Evolutionary conservation across 306 rosid species (phyloP).

Genomic region (Hippophae gyantsensis): DNA sequence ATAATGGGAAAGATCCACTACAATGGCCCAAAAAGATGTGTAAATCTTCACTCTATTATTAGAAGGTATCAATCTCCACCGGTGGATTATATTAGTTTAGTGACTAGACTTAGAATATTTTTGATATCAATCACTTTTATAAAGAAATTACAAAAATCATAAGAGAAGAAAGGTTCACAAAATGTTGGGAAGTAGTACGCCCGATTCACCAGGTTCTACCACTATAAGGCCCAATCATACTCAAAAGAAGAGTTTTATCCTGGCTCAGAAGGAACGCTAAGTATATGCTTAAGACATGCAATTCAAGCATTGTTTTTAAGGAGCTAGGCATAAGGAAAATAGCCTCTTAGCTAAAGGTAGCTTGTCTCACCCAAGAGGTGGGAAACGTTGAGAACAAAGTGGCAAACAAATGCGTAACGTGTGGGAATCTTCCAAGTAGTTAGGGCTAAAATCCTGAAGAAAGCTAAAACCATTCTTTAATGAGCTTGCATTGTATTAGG

Average conservation of each 20-base stretch:
- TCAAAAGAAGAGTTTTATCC: constrained; percentile 5
- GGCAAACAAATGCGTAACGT: constrained; percentile 1
- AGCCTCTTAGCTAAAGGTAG: neutral
- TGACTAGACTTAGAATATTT: too few relatives aligned
- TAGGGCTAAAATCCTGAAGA: neutral
- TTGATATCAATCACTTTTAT: too few relatives aligned
- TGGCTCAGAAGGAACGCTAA: constrained; percentile 2
- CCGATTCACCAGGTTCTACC: neutral
- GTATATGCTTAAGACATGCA: constrained; percentile 9
- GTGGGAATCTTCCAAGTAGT: neutral
- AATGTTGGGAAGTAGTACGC: neutral
- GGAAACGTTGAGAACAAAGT: neutral
- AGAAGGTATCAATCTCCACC: too few relatives aligned
- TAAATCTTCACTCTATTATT: too few relatives aligned
- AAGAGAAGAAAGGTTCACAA: too few relatives aligned
- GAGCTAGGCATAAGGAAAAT: constrained; percentile 1
- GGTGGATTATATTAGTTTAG: too few relatives aligned
- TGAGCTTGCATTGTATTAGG: too few relatives aligned
- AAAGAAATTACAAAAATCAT: too few relatives aligned
- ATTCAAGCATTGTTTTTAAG: neutral
- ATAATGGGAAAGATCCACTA: too few relatives aligned
- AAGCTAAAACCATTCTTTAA: too few relatives aligned
- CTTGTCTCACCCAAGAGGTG: too few relatives aligned
- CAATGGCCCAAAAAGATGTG: too few relatives aligned
- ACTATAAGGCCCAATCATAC: neutral